phyloP scores from a whole-genome alignment of 345 rosid species.

The Heritiera fomes region DNA sequence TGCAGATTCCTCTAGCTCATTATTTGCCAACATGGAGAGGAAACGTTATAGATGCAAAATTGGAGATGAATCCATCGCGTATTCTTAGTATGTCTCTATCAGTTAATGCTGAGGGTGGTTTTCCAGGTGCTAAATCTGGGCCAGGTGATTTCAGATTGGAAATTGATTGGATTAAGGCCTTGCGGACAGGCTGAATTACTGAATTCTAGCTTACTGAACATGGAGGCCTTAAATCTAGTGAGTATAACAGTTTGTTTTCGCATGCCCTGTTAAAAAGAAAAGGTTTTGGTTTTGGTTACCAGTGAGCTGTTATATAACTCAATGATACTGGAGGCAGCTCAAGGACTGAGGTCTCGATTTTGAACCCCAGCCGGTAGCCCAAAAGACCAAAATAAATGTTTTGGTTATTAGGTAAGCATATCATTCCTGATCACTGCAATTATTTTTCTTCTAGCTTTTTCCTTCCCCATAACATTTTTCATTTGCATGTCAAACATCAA shows the following conservation, averaged over 20 bases:
- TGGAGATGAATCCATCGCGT: conserved; percentile 89
- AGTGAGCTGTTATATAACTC: too few species aligned
- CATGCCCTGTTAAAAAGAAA: neutral
- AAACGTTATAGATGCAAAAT: conserved; percentile 67
- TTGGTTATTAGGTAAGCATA: neutral
- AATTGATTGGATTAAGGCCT: conserved; percentile 88
- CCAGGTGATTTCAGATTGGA: conserved; percentile 79
- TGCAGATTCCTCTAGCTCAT: conserved; percentile 71
- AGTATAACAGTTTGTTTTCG: conserved; percentile 22
- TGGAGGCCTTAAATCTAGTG: neutral
- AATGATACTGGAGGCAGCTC: too few species aligned
- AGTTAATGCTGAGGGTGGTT: conserved; percentile 76
- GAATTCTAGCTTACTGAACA: neutral
- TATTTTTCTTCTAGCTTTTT: neutral
- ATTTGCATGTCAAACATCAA: neutral
- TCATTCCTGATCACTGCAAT: neutral
- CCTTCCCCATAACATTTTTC: neutral
- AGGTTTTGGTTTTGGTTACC: too few species aligned
- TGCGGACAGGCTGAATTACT: conserved; percentile 23
- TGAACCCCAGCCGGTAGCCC: too few species aligned
- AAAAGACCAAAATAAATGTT: neutral
- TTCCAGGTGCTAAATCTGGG: conserved; percentile 68
- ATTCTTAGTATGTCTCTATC: conserved; percentile 83
- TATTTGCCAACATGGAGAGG: conserved; percentile 96
- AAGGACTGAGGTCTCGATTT: too few species aligned